These are phyloP conservation scores for Lenwebbia sp. DNA, from an alignment of 345 rosid genomes.

Conservation along the genomic window DNA sequence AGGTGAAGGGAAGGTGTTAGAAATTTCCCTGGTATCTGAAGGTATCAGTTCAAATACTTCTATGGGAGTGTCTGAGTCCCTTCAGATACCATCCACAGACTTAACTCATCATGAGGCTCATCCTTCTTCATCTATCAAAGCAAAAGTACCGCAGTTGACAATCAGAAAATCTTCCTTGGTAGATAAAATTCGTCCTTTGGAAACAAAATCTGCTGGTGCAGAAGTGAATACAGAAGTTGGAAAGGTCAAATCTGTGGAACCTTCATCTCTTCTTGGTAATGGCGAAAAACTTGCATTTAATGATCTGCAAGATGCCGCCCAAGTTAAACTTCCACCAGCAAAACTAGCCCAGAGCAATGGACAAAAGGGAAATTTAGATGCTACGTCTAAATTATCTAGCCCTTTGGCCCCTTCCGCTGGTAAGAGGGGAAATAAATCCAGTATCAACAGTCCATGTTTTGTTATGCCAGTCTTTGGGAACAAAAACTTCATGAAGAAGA, in stretches of 20 bases:
- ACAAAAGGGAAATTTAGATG: conserved; percentile 1
- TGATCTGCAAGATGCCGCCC: not conserved
- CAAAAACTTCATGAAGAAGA: conserved; percentile 50
- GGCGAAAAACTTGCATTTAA: not conserved
- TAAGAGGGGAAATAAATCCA: conserved; percentile 13
- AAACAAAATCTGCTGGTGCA: conserved; percentile 1
- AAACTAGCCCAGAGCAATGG: conserved; percentile 5
- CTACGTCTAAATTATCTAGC: conserved; percentile 6
- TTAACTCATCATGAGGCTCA: conserved; percentile 8
- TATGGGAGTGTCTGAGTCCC: conserved; percentile 5
- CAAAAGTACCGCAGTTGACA: conserved; percentile 1
- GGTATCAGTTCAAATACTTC: conserved; percentile 9
- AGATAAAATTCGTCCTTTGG: not conserved
- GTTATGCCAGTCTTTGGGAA: conserved; percentile 42
- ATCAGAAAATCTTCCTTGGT: not conserved
- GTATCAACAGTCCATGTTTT: conserved; percentile 14
- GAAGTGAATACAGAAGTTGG: not conserved
- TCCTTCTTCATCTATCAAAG: conserved; percentile 8
- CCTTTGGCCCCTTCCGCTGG: not conserved
- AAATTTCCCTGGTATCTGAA: conserved; percentile 60
- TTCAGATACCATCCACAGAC: conserved; percentile 15
- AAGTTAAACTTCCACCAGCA: not conserved
- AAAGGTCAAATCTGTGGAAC: conserved; percentile 9
- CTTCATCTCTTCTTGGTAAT: conserved; percentile 6
- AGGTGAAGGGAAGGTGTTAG: conserved; percentile 37